Percentiles rank a stretch among this genome's conserved stretches.
Conservation (phyloP, 2,329 filamentous ascomycete species). For the Ceratocystis smalleyi region DNA sequence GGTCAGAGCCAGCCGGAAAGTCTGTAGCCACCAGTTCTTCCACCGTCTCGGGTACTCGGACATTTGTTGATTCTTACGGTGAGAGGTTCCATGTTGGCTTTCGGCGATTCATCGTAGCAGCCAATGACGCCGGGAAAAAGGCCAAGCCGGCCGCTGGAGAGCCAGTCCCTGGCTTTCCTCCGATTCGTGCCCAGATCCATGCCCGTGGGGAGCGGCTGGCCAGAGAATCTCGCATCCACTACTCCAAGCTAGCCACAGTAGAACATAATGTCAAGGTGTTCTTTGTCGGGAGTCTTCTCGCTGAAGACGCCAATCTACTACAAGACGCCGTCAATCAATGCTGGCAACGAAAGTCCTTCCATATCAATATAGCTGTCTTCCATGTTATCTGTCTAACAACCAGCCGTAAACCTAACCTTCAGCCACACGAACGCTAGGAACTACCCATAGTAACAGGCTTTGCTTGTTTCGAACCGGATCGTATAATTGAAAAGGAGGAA, state of each 20-base stretch:
- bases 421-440: no score
- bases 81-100: conserved; percentile 34
- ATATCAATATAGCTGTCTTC: no score
- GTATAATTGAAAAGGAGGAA: no score
- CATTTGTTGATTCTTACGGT: conserved; percentile 24
- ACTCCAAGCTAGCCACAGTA: conserved; percentile 39
- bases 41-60: conserved; percentile 24
- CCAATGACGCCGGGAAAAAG: conserved; percentile 26
- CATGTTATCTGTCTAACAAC: no score
- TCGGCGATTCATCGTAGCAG: conserved; percentile 40
- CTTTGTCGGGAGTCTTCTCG: conserved; percentile 36
- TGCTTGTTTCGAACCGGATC: not conserved
- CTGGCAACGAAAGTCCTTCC: conserved; percentile 33
- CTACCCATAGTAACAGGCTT: not conserved
- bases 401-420: no score
- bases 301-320: conserved; percentile 29
- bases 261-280: conserved; percentile 44
- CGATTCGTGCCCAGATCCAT: conserved; percentile 31
- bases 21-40: conserved; percentile 21
- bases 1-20: conserved; percentile 36
- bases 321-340: conserved; percentile 33
- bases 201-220: conserved; percentile 31
- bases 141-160: conserved; percentile 26
- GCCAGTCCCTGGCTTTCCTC: conserved; percentile 32
- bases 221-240: conserved; percentile 40